Percentiles rank a stretch among this genome's conserved stretches.
Conservation (phyloP, 2,329 filamentous ascomycete species). For the Botrytis paeoniae region DNA sequence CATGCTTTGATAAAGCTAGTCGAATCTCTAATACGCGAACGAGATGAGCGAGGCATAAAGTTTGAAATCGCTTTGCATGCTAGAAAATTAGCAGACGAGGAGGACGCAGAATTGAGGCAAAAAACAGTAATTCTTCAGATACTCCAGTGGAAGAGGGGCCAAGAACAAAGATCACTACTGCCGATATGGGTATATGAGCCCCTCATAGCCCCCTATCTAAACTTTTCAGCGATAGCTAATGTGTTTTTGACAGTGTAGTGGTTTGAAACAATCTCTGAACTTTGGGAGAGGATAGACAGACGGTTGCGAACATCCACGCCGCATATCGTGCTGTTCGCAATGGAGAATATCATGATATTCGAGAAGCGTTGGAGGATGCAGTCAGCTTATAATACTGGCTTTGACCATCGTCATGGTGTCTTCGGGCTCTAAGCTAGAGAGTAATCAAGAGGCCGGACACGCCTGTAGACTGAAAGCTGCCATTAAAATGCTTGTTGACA, state of each 20-base stretch:
- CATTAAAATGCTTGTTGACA: not conserved
- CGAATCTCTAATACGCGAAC: not conserved
- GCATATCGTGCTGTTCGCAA: not conserved
- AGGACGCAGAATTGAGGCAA: not conserved
- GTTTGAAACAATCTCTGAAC: too few relatives aligned
- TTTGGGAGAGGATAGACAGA: not conserved
- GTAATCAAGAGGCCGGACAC: not conserved
- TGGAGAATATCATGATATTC: not conserved
- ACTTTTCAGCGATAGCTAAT: not conserved
- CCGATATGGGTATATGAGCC: not conserved
- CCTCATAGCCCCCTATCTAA: not conserved
- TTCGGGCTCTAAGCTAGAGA: too few relatives aligned
- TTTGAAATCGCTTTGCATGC: not conserved
- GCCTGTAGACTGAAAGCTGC: not conserved
- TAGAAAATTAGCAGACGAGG: not conserved
- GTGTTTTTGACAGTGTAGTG: not conserved
- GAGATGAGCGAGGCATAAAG: not conserved
- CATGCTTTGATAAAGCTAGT: too few relatives aligned
- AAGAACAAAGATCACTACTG: not conserved
- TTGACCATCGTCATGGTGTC: not conserved
- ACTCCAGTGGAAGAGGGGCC: not conserved
- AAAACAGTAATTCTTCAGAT: too few relatives aligned
- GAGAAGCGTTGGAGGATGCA: too few relatives aligned
- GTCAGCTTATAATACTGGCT: too few relatives aligned
- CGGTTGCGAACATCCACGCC: not conserved